Evolutionary conservation across 805 yeast species (phyloP).

Genomic region (Candida andamanensis): DNA sequence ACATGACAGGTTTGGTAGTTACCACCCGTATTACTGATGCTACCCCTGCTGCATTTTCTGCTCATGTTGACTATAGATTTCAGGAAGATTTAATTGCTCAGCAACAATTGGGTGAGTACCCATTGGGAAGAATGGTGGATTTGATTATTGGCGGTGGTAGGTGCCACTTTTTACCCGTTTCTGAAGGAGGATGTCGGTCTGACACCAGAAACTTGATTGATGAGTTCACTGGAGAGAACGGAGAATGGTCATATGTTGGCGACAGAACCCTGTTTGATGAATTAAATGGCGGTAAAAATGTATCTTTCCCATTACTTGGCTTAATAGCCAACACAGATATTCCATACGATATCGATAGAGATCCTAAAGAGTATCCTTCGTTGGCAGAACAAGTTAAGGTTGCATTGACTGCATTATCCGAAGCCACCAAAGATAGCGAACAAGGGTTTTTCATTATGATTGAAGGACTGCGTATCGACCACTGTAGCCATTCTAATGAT

Average conservation of each 20-base stretch:
- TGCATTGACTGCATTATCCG: constrained; percentile 62
- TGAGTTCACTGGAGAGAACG: constrained; percentile 45
- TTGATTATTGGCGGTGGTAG: constrained; percentile 89
- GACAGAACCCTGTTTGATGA: constrained; percentile 55
- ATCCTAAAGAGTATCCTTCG: constrained; percentile 58
- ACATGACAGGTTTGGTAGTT: constrained; percentile 81
- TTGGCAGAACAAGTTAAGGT: constrained; percentile 71
- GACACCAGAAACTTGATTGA: constrained; percentile 65
- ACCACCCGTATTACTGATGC: constrained; percentile 92
- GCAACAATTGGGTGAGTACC: constrained; percentile 74
- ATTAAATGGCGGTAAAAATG: constrained; percentile 51
- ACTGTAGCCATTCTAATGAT: constrained; percentile 90
- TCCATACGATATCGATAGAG: constrained; percentile 80
- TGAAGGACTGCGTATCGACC: constrained; percentile 92
- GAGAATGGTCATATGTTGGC: constrained; percentile 54
- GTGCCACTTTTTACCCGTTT: constrained; percentile 64
- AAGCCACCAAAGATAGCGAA: constrained; percentile 67
- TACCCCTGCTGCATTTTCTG: constrained; percentile 83
- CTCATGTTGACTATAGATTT: constrained; percentile 69
- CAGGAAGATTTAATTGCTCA: constrained; percentile 84
- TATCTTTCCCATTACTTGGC: constrained; percentile 68
- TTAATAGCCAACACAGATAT: constrained; percentile 70
- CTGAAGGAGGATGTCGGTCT: constrained; percentile 57
- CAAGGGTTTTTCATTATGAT: constrained; percentile 80
- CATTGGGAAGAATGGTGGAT: constrained; percentile 75